Conservation (phyloP, 768 basidiomycete genomes). For the Termitomyces sp. region DNA sequence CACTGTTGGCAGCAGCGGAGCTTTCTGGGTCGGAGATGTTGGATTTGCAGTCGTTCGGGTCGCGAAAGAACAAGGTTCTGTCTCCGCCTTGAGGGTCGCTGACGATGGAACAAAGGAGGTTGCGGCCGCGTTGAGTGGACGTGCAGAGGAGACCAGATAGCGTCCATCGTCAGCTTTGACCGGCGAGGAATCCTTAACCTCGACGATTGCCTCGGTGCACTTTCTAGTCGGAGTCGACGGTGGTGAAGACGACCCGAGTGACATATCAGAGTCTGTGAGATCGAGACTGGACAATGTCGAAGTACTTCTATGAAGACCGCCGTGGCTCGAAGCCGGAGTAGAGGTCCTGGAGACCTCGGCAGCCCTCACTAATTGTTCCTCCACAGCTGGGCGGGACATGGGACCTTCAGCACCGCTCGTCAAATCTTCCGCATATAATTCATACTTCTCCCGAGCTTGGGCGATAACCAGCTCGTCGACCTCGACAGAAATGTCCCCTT, state of each 20-base stretch:
- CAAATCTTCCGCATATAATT: constrained; percentile 33
- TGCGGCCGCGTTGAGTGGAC: constrained; percentile 37
- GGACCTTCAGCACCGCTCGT: constrained; percentile 17
- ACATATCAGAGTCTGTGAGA: constrained; percentile 36
- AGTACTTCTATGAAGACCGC: constrained; percentile 25
- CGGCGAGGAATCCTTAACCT: constrained; percentile 28
- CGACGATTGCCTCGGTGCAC: constrained; percentile 28
- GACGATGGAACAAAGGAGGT: constrained; percentile 39
- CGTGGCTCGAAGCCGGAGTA: constrained; percentile 13
- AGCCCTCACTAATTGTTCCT: constrained; percentile 9
- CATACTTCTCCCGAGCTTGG: constrained; percentile 34
- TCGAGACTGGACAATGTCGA: constrained; percentile 35
- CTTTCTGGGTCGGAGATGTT: constrained; percentile 42
- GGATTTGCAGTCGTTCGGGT: constrained; percentile 12
- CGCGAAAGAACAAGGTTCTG: constrained; percentile 18
- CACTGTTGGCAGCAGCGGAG: constrained; percentile 29
- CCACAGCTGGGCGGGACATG: constrained; percentile 4
- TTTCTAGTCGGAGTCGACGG: constrained; percentile 48
- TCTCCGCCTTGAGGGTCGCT: constrained; percentile 13
- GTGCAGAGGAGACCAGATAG: constrained; percentile 14
- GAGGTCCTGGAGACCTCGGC: constrained; percentile 10
- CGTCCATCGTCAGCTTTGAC: constrained; percentile 14
- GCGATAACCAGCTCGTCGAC: constrained; percentile 28
- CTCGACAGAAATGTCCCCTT: constrained; percentile 13
- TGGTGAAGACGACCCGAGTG: constrained; percentile 37